These are phyloP conservation scores for Sindora glabra DNA, from an alignment of 306 rosid species.

Conservation along the genomic window DNA sequence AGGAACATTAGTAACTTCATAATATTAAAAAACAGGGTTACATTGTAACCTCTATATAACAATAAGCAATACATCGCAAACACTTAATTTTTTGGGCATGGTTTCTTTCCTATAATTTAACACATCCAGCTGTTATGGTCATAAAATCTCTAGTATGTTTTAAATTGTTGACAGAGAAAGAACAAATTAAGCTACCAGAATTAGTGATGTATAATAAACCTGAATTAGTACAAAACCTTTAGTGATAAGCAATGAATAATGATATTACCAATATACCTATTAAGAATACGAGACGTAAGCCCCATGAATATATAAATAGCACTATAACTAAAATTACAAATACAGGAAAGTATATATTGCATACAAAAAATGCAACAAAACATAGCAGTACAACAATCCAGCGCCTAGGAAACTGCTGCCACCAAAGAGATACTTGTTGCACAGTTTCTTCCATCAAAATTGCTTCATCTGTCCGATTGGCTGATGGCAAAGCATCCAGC, in stretches of 20 bases:
- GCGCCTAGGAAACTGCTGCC: conserved; percentile 82
- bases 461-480: conserved; percentile 64
- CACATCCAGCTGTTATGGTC: neutral
- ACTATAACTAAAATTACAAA: neutral
- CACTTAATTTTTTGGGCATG: neutral
- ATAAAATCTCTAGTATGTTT: neutral
- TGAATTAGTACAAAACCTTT: neutral
- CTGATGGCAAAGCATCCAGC: conserved; percentile 41
- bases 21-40: no score
- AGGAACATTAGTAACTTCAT: neutral
- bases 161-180: neutral
- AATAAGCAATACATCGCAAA: neutral
- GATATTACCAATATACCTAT: neutral
- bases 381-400: conserved; percentile 91
- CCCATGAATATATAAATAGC: neutral
- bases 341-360: conserved; percentile 59
- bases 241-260: neutral
- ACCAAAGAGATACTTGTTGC: conserved; percentile 46
- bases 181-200: neutral
- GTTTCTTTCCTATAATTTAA: neutral
- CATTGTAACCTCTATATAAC: neutral
- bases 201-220: neutral
- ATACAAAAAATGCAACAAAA: conserved; percentile 70
- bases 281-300: neutral
- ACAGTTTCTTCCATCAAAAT: conserved; percentile 42